Evolutionary conservation across 192 early-diverging fungal species (phyloP).

Genomic region (Pilaira anomala): DNA sequence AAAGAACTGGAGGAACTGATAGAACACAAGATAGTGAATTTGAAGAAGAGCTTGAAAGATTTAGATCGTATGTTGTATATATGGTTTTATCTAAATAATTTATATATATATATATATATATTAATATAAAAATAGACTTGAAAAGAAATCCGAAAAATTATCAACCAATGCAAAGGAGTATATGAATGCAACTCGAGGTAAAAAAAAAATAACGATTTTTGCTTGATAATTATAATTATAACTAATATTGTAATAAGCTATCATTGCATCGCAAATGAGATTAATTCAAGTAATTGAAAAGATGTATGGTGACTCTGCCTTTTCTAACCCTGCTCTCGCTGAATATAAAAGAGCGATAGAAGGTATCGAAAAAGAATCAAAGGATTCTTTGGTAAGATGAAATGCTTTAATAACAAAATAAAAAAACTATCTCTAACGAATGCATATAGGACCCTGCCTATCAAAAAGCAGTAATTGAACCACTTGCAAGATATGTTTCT

Average conservation of each 20-base stretch:
- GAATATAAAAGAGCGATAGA: constrained; percentile 84
- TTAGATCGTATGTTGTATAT: constrained; percentile 26
- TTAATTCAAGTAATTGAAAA: constrained; percentile 84
- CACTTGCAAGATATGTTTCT: constrained; percentile 75
- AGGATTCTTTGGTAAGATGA: constrained; percentile 76
- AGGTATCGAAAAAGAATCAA: constrained; percentile 74
- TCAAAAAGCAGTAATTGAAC: constrained; percentile 81
- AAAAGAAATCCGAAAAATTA: constrained; percentile 75
- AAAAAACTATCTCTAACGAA: no score
- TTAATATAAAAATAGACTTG: constrained; percentile 54
- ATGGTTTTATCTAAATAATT: no score
- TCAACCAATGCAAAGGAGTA: constrained; percentile 91
- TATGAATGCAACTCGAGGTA: constrained; percentile 75
- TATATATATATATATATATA: background rate
- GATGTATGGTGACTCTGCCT: constrained; percentile 83
- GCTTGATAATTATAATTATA: background rate
- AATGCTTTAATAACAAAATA: no score
- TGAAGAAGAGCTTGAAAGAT: constrained; percentile 36
- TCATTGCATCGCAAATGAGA: constrained; percentile 78
- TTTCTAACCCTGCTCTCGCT: constrained; percentile 65
- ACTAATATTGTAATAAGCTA: constrained; percentile 45
- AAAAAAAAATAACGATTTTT: background rate
- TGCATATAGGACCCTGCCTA: constrained; percentile 69
- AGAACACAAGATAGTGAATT: constrained; percentile 72
- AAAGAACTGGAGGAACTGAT: constrained; percentile 72